Evolutionary conservation across 2,329 filamentous ascomycete species (phyloP).

Genomic region (Hypoxylon sp.): DNA sequence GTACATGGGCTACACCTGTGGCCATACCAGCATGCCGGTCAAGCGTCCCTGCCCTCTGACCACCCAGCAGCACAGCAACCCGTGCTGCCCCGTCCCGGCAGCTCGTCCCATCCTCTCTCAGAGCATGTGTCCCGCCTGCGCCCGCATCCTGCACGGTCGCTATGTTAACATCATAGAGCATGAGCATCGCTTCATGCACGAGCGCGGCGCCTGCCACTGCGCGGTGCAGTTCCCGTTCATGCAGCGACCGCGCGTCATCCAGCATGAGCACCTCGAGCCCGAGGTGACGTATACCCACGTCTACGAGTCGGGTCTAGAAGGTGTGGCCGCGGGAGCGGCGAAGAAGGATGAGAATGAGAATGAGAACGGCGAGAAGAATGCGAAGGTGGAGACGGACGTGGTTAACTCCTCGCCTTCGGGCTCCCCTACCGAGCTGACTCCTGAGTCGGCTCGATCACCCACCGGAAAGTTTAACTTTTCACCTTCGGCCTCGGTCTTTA

Average conservation of each 20-base stretch:
- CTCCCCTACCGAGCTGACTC: not conserved
- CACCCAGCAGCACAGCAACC: constrained; percentile 56
- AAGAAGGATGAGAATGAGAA: not conserved
- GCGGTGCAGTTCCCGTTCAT: constrained; percentile 57
- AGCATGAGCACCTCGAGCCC: not conserved
- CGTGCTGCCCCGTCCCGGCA: constrained; percentile 54
- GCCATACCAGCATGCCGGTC: constrained; percentile 60
- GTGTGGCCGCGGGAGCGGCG: not conserved
- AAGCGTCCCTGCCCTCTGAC: constrained; percentile 62
- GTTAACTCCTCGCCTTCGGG: not conserved
- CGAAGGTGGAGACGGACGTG: not conserved
- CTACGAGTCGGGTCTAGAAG: not conserved
- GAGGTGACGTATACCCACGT: not conserved
- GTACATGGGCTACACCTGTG: constrained; percentile 64
- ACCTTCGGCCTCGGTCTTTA: constrained; percentile 11
- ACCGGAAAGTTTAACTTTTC: constrained; percentile 17
- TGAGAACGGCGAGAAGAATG: not conserved
- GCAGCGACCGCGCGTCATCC: constrained; percentile 54
- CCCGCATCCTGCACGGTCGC: constrained; percentile 58
- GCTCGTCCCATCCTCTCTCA: constrained; percentile 53
- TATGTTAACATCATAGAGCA: constrained; percentile 59
- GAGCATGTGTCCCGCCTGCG: constrained; percentile 59
- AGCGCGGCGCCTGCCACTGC: constrained; percentile 61
- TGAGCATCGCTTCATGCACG: constrained; percentile 63
- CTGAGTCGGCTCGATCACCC: not conserved